Evolutionary conservation across 2,329 filamentous ascomycete species (phyloP), one percentile per base, ranked within the genome.

Genomic region (Arthrobotrys iridis): DNA sequence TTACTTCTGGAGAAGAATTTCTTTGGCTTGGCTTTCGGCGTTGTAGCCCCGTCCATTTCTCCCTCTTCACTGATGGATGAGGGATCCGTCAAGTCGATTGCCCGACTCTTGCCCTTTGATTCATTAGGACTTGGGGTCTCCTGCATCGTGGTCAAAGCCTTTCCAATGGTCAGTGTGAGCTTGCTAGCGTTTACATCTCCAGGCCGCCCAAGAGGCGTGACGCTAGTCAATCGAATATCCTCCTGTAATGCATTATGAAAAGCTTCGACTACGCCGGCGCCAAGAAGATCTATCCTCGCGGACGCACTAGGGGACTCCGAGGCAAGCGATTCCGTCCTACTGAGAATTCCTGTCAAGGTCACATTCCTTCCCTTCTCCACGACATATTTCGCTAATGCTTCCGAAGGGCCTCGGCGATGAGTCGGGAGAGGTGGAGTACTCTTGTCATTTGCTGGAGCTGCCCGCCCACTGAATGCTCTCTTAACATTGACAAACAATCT

Each of bases 401-500:
- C 72, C 8, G 72, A 71, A 37, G 72, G 72, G 1, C 72, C 72
- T 66, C 66, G 72, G 5, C 66, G 48, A 57, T 76, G 65, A 5
- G 65, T 76, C 3, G 65, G 66, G 8, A 52, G 33, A 2, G 64
- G 52, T 20, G 64, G 72, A 20, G 41, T 57, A 20, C 3, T 66
- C 43, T 76, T 76, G 18, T 75, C 71, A 24, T 64, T 48, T 15
- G 57, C 28, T n/a, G 48, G n/a, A 2, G 63, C 64, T 22, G 62
- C 73, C 15, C 77, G 77, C 20, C 78, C 79, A 26, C 78, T 78
- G n/a, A 80, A 71, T 33, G 78, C 78, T 18, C 78, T 78, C 40
- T 77, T 90, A 37, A 98, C 91, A 77, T 91, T 94, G 4, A 93
- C 91, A 58, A 99, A 86, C 0, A 98, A 87, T 78, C 89, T 95